Evolutionary conservation across 495 filamentous ascomycete species (phyloP).

Genomic region (Cairneyella variabilis): DNA sequence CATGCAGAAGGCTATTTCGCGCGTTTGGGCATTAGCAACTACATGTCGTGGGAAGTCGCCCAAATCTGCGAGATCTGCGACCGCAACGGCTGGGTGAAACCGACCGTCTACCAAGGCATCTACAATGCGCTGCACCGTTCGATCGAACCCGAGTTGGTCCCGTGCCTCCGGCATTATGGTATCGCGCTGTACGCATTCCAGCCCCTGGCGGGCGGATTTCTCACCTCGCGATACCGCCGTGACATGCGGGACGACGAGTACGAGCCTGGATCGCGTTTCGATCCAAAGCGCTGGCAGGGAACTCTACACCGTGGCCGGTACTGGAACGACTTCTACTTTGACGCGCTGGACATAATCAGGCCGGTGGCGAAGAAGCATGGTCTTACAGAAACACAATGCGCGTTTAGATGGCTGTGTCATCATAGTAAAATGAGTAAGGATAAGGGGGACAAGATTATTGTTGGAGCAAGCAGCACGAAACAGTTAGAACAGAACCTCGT

Average conservation of each 20-base stretch:
- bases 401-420: slow-evolving; percentile 44
- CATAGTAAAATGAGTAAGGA: slow-evolving; percentile 36
- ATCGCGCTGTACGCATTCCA: slow-evolving; percentile 49
- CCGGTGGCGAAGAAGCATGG: slow-evolving; percentile 37
- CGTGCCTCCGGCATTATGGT: slow-evolving; percentile 48
- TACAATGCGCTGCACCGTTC: slow-evolving; percentile 59
- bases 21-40: slow-evolving; percentile 48
- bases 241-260: slow-evolving; percentile 39
- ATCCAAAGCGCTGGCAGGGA: slow-evolving; percentile 31
- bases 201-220: slow-evolving; percentile 49
- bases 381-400: slow-evolving; percentile 39
- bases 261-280: slow-evolving; percentile 63
- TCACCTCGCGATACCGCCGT: slow-evolving; percentile 37
- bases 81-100: slow-evolving; percentile 53
- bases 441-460: slow-evolving; percentile 46
- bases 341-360: slow-evolving; percentile 37
- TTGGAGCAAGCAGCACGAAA: no score
- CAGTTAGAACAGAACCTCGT: no score
- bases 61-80: slow-evolving; percentile 46
- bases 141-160: slow-evolving; percentile 48
- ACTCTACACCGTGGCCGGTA: slow-evolving; percentile 37
- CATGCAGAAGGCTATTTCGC: slow-evolving; percentile 44
- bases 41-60: slow-evolving; percentile 46
- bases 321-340: slow-evolving; percentile 43
- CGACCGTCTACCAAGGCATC: slow-evolving; percentile 61